Base-by-base conservation (phyloP, 179 eudicot genomes). In the Silene noctiflora region DNA sequence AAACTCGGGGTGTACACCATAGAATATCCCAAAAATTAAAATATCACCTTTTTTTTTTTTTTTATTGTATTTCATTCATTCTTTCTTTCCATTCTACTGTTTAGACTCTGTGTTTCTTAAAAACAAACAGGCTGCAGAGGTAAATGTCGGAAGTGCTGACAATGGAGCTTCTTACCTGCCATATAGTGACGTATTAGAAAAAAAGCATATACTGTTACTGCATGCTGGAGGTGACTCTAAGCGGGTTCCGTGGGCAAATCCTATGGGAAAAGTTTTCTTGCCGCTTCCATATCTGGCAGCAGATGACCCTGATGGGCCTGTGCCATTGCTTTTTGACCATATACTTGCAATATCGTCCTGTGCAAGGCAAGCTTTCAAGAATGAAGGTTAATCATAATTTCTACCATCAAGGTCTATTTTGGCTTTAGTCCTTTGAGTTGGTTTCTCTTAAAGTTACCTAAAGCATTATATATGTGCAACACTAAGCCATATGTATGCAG, bases 211-310 rank as follows among this genome's bases (percentile, higher is more conserved):
- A 75, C 79, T 96, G 48, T 88, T 96, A 83, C 92, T 96, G 80
- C 99, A 93, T 84, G 99, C 99, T 69, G 99, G 99, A 75, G 99
- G 99, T 78, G 99, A 96, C 85, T 96, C 99, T 16, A 93, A 96
- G 85, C 87, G 99, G 83, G 98, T 96, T 64, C 99, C 99, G 22
- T 96, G 98, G 99, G 99, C 99, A 75, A 96, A 96, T 80, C 98
- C 99, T 2, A 96, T 93, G 99, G 99, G 99, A 20, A 96, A 96
- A 83, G 97, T 93, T 74, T 96, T 96, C 85, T 86, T 96, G 75
- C 99, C 99, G 64, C 94, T 96, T 74, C 99, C 99, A 61, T 96
- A 84, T 88, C 81, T 96, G 87, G 98, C 94, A 71, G 89, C 88
- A 33, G 99, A 93, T 83, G 99, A 96, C 74, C 96, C 93, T 3